A percentile compares a stretch with the other conserved stretches of the same genome.
Evolutionary conservation across 192 early-diverging fungal genomes (phyloP).

Genomic region (Coemansia aciculifera): DNA sequence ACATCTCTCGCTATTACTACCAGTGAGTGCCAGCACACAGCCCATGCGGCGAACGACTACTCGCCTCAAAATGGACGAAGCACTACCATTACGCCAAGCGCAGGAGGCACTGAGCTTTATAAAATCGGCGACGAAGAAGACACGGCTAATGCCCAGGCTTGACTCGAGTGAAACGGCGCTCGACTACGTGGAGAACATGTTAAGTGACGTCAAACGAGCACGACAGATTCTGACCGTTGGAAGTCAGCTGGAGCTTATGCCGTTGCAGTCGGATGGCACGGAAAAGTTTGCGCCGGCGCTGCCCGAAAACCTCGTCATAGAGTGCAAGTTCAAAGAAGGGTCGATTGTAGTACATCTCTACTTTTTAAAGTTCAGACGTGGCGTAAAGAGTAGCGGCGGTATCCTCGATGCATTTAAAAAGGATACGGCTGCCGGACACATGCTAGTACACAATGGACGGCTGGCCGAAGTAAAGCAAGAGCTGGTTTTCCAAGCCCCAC

Average conservation of each 20-base stretch:
- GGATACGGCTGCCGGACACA: constrained; percentile 39
- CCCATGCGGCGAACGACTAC: constrained; percentile 22
- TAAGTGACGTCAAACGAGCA: constrained; percentile 22
- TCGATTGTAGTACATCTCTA: constrained; percentile 27
- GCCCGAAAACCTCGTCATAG: constrained; percentile 43
- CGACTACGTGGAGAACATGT: constrained; percentile 11
- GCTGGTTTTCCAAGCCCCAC: constrained; percentile 24
- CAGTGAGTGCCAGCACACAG: constrained; percentile 13
- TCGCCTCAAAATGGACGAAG: constrained; percentile 41
- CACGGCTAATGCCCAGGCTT: constrained; percentile 1
- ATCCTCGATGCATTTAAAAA: constrained; percentile 46
- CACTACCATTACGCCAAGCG: constrained; percentile 28
- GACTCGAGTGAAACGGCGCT: constrained; percentile 22
- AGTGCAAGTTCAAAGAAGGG: constrained; percentile 26
- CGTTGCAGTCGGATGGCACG: constrained; percentile 21
- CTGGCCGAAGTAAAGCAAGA: constrained; percentile 42
- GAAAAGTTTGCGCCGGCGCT: constrained; percentile 51
- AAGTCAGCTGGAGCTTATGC: constrained; percentile 28
- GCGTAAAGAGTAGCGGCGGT: constrained; percentile 25
- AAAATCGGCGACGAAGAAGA: constrained; percentile 20
- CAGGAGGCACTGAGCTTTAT: constrained; percentile 38
- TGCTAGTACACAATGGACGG: constrained; percentile 38
- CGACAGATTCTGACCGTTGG: constrained; percentile 16
- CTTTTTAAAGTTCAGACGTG: constrained; percentile 37
- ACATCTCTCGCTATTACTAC: constrained; percentile 34